Conservation (phyloP, 2,329 filamentous ascomycete genomes). For the Fusarium coicis region DNA sequence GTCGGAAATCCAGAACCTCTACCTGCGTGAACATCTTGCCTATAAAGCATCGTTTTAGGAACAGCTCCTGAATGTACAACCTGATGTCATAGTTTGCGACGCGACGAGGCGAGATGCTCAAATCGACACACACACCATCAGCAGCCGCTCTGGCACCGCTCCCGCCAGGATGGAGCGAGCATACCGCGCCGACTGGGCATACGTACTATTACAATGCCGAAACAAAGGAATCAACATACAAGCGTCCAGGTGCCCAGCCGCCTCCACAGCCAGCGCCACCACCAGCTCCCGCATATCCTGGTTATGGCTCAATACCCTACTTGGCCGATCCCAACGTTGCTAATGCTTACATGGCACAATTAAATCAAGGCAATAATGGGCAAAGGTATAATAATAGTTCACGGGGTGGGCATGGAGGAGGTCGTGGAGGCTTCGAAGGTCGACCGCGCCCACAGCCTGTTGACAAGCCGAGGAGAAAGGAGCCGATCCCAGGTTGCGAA, state of each 20-base stretch:
- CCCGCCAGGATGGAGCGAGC: conserved; percentile 88
- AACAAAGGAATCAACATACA: conserved; percentile 89
- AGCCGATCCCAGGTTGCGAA: conserved; percentile 80
- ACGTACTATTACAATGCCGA: conserved; percentile 87
- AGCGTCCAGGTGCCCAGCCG: conserved; percentile 66
- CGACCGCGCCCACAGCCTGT: conserved; percentile 73
- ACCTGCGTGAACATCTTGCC: background rate
- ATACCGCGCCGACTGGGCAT: conserved; percentile 88
- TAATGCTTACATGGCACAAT: conserved; percentile 70
- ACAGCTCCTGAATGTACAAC: background rate
- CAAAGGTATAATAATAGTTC: conserved; percentile 45
- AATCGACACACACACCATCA: conserved; percentile 77
- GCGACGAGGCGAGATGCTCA: conserved; percentile 66
- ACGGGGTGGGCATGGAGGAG: conserved; percentile 47
- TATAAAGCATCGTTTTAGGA: background rate
- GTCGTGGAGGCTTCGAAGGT: conserved; percentile 63
- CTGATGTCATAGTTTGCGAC: conserved; percentile 29
- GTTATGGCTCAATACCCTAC: conserved; percentile 47
- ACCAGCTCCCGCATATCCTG: conserved; percentile 47
- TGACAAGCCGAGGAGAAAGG: conserved; percentile 85
- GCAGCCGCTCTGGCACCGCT: conserved; percentile 65
- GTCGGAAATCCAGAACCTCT: too few species aligned
- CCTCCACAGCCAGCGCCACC: conserved; percentile 30
- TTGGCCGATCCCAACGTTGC: conserved; percentile 67
- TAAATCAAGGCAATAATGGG: conserved; percentile 56